A percentile compares a stretch with the other conserved stretches of the same genome.
Evolutionary conservation across 805 yeast species (phyloP).

Genomic region (Candida succiphila): DNA sequence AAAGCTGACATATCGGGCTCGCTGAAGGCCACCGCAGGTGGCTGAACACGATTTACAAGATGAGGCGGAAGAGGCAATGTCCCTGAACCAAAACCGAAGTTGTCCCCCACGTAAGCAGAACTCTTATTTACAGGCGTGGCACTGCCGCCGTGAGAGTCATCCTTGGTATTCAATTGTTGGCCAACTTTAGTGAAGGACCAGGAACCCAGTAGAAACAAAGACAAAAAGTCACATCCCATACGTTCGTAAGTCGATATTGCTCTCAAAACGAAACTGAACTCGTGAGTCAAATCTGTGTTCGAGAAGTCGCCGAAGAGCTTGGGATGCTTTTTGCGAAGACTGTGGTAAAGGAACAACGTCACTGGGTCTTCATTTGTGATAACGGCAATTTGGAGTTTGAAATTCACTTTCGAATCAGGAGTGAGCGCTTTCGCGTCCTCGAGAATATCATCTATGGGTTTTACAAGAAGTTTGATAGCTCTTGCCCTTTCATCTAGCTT

Average conservation of each 20-base stretch:
- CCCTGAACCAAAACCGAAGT: too few relatives aligned
- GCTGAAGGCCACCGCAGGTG: constrained; percentile 46
- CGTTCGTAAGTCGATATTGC: constrained; percentile 61
- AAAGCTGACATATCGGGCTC: constrained; percentile 77
- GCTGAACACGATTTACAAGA: constrained; percentile 18
- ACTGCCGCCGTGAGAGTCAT: too few relatives aligned
- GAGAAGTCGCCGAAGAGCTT: constrained; percentile 41
- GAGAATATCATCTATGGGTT: constrained; percentile 33
- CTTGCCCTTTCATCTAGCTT: constrained; percentile 35
- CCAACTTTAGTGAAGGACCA: constrained; percentile 50
- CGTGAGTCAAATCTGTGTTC: constrained; percentile 33
- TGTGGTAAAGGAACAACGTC: constrained; percentile 52
- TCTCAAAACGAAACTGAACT: constrained; percentile 51
- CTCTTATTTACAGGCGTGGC: too few relatives aligned
- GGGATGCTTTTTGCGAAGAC: constrained; percentile 43
- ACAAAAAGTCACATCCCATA: constrained; percentile 87
- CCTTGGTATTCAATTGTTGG: too few relatives aligned
- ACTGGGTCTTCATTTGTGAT: constrained; percentile 65
- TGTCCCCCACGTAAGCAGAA: too few relatives aligned
- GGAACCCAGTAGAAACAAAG: constrained; percentile 47
- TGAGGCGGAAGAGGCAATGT: too few relatives aligned
- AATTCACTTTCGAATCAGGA: constrained; percentile 31
- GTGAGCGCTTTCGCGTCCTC: too few relatives aligned
- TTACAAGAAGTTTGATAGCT: constrained; percentile 58
- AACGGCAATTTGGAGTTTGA: constrained; percentile 15